phyloP scores from a whole-genome alignment of 1,284 basidiomycete genomes.

The Clitocybe nebularis region DNA sequence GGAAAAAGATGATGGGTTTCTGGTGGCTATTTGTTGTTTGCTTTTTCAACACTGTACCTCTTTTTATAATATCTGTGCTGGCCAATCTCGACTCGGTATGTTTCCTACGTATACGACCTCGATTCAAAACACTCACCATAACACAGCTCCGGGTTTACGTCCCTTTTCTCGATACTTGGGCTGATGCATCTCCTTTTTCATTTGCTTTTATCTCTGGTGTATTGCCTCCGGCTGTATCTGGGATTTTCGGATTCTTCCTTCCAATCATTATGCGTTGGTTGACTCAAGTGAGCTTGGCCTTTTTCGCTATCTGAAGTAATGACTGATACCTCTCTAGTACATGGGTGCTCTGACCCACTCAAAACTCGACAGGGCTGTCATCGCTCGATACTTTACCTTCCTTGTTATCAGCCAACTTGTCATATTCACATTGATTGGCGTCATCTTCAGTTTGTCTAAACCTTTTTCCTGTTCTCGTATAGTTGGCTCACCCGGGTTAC shows the following conservation, averaged over 20 bases:
- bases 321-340: conserved; percentile 48
- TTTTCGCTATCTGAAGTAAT: not conserved
- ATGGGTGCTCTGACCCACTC: conserved; percentile 79
- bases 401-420: conserved; percentile 87
- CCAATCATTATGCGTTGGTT: conserved; percentile 87
- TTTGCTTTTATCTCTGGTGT: conserved; percentile 86
- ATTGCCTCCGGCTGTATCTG: conserved; percentile 82
- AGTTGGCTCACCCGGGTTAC: no score
- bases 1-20: conserved; percentile 73
- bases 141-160: conserved; percentile 62
- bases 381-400: conserved; percentile 90
- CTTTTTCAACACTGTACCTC: conserved; percentile 90
- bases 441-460: conserved; percentile 68
- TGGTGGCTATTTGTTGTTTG: conserved; percentile 72
- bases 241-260: conserved; percentile 84
- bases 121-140: not conserved
- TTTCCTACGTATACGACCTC: conserved; percentile 13
- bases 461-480: no score
- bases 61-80: conserved; percentile 76
- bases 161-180: conserved; percentile 70
- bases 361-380: conserved; percentile 82
- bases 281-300: conserved; percentile 31
- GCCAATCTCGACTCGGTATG: conserved; percentile 74
- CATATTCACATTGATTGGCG: conserved; percentile 89
- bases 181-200: conserved; percentile 47